phyloP scores from a whole-genome alignment of 1,284 basidiomycete genomes.

The Microstroma glucosiphilum region DNA sequence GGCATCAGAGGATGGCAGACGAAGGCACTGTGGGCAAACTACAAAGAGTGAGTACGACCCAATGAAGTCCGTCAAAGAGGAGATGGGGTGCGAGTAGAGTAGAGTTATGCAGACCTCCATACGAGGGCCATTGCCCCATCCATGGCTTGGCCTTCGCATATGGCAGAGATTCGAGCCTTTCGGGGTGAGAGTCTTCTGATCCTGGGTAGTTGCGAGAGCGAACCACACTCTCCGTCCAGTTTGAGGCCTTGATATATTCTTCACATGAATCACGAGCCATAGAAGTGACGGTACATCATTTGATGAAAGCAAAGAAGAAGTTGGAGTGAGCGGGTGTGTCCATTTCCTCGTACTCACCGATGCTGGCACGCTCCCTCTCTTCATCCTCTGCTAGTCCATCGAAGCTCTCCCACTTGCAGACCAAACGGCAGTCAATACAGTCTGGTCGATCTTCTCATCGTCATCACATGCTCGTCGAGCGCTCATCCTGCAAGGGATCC shows the following conservation, averaged over 20 bases:
- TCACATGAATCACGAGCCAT: slow-evolving; percentile 37
- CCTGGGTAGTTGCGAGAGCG: no score
- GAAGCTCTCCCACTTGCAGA: slow-evolving; percentile 85
- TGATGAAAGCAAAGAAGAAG: background rate
- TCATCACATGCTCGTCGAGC: slow-evolving; percentile 83
- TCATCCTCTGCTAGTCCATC: slow-evolving; percentile 62
- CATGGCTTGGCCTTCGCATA: no score
- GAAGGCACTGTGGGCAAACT: slow-evolving; percentile 86
- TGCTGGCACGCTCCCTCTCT: slow-evolving; percentile 1
- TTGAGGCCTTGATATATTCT: slow-evolving; percentile 41
- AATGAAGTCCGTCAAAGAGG: background rate
- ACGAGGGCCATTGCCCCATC: no score
- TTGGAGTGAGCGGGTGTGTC: background rate
- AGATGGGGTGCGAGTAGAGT: no score
- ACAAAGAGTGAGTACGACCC: slow-evolving; percentile 67
- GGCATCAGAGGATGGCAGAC: slow-evolving; percentile 96
- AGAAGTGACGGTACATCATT: slow-evolving; percentile 33
- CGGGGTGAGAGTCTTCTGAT: no score
- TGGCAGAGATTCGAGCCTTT: no score
- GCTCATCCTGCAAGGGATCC: slow-evolving; percentile 88
- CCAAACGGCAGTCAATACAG: slow-evolving; percentile 77
- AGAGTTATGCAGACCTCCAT: no score
- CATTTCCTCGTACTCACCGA: slow-evolving; percentile 5
- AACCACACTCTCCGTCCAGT: slow-evolving; percentile 20
- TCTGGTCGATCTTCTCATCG: slow-evolving; percentile 95